Evolutionary conservation across 345 rosid genomes (phyloP), one percentile per base, ranked within the genome.

Genomic region (Streptanthus diversifolius): DNA sequence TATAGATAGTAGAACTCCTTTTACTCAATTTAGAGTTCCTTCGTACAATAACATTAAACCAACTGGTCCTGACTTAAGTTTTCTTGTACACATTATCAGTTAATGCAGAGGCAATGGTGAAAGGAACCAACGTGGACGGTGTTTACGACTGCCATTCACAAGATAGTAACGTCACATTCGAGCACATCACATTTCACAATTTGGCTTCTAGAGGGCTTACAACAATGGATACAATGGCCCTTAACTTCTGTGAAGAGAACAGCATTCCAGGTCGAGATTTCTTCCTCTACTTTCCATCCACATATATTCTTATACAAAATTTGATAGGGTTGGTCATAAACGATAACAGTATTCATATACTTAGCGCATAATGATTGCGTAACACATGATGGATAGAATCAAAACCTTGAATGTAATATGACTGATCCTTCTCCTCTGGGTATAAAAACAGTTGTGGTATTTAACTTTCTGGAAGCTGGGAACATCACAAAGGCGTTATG

Each of bases 201-300:
- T 54, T 86, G 79, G 86, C 75, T 62, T 79, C 96, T 12, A 82
- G 88, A 68, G 93, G 96, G 25, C 83, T 80, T 33, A 75, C 93
- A 13, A 69, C 89, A 49, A 83, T 93, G 93, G 97, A 93, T 70
- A 71, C 86, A 65, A 84, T 89, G 92, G 87, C 96, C 22, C 83
- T 91, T 44, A 87, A 88, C 49, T 87, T 82, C 57, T 93, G 98
- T 68, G 95, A 93, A 79, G 93, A 93, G 70, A 93, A 93, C 15
- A 79, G 79, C 77, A 90, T 93, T 79, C 96, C 98, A 39, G 98
- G 98, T 90, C 51, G 1, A 89, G 67, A 44, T 59, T 40, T 60
- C 11, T 27, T 32, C 10, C 62, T 68, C 63, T 6, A 1, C 17
- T 32, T 41, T 40, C 30, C 59, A 27, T 39, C 6, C 27, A 8